These are phyloP conservation scores for Croton laevigatus DNA, from an alignment of 441 rosid species.

Conservation along the genomic window DNA sequence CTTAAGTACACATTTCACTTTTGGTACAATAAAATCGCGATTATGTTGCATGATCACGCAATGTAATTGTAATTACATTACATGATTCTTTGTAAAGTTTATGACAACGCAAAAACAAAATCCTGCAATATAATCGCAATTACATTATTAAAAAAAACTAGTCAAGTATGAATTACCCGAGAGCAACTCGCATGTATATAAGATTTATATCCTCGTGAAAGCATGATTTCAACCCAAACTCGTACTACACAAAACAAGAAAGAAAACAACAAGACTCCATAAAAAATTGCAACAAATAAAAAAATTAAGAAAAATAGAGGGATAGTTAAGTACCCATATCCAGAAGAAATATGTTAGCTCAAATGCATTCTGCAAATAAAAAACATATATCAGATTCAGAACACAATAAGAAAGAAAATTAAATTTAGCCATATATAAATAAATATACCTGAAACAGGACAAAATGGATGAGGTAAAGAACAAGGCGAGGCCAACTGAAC, in stretches of 20 bases:
- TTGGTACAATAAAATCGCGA: too few species aligned
- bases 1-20: neutral
- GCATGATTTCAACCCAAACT: conserved; percentile 81
- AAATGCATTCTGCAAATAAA: conserved; percentile 68
- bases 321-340: conserved; percentile 63
- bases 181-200: conserved; percentile 42
- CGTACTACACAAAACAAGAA: conserved; percentile 52
- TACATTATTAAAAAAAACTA: too few species aligned
- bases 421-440: too few species aligned
- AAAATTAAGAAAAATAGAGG: neutral
- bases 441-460: conserved; percentile 75
- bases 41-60: too few species aligned
- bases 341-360: conserved; percentile 88
- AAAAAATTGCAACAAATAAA: neutral
- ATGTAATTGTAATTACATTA: too few species aligned
- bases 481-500: conserved; percentile 70
- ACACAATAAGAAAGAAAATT: too few species aligned
- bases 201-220: conserved; percentile 58
- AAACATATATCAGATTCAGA: neutral
- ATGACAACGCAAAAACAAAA: too few species aligned
- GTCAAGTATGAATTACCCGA: conserved; percentile 52
- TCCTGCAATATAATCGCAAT: too few species aligned
- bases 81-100: too few species aligned
- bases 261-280: conserved; percentile 14
- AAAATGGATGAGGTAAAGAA: conserved; percentile 86